A percentile compares a stretch with the other conserved stretches of the same genome.
phyloP scores from a whole-genome alignment of 768 basidiomycete species.

The Kwoniella sp. region DNA sequence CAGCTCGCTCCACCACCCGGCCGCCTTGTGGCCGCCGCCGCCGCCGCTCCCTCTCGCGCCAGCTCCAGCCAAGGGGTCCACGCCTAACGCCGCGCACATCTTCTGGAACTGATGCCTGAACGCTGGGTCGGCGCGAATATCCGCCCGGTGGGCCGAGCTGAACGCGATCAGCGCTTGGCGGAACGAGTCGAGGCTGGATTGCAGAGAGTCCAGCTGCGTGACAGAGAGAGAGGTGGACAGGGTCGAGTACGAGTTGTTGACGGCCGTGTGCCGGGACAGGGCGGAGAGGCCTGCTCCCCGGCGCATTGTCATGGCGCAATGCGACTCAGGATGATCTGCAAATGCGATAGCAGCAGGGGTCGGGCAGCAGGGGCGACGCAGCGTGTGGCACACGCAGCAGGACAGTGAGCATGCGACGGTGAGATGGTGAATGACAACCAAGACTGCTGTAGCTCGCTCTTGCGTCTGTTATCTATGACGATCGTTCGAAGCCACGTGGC shows the following conservation, averaged over 20 bases:
- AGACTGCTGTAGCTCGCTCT: too few relatives aligned
- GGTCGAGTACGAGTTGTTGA: constrained; percentile 71
- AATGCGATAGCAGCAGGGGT: too few relatives aligned
- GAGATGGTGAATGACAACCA: too few relatives aligned
- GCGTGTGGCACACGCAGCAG: too few relatives aligned
- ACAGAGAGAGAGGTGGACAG: constrained; percentile 75
- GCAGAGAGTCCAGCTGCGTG: constrained; percentile 70
- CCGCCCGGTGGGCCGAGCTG: constrained; percentile 73
- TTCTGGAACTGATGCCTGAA: constrained; percentile 90
- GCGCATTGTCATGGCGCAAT: too few relatives aligned
- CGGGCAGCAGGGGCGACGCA: too few relatives aligned
- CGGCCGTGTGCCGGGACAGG: constrained; percentile 79
- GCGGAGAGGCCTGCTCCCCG: constrained; percentile 82
- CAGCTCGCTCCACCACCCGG: constrained; percentile 85
- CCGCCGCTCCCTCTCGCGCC: neutral
- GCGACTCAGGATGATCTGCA: too few relatives aligned
- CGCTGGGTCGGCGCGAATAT: constrained; percentile 74
- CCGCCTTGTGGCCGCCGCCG: constrained; percentile 51
- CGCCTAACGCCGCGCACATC: constrained; percentile 91
- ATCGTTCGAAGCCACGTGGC: too few relatives aligned
- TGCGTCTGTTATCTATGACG: too few relatives aligned
- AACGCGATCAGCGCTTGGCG: constrained; percentile 73
- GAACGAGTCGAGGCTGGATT: constrained; percentile 77
- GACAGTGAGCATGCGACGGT: too few relatives aligned
- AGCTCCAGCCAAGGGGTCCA: constrained; percentile 80